A percentile compares a stretch with the other conserved stretches of the same genome.
These are phyloP conservation scores for Saccharum hybrid DNA, from an alignment of 202 grass and related monocot genomes.

Conservation along the genomic window DNA sequence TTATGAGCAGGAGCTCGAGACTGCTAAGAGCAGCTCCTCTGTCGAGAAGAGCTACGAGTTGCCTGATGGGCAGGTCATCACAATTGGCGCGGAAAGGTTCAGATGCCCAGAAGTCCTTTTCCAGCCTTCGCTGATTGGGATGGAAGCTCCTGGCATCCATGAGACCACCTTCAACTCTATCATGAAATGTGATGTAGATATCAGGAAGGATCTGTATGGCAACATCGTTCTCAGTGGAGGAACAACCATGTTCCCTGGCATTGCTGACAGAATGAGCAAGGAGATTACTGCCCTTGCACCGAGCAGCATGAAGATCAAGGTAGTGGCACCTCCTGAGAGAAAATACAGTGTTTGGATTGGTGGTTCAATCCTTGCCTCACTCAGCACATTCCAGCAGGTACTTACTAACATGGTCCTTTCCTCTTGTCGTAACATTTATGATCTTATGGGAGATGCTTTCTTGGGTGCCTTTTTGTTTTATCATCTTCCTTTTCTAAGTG, in stretches of 20 bases:
- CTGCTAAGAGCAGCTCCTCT: slow-evolving; percentile 66
- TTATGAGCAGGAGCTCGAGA: slow-evolving; percentile 69
- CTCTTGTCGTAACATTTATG: neutral
- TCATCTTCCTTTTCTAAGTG: neutral
- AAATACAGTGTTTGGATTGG: slow-evolving; percentile 85
- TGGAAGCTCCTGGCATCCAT: slow-evolving; percentile 71
- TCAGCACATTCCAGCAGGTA: slow-evolving; percentile 87
- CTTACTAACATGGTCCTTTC: neutral
- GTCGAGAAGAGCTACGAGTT: slow-evolving; percentile 73
- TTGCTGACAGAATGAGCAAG: slow-evolving; percentile 86
- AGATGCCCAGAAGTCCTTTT: slow-evolving; percentile 77
- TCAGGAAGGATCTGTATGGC: slow-evolving; percentile 58
- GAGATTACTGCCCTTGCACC: slow-evolving; percentile 76
- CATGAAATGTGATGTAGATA: slow-evolving; percentile 78
- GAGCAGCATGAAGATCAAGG: slow-evolving; percentile 81
- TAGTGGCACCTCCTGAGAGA: slow-evolving; percentile 75
- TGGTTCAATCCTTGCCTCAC: slow-evolving; percentile 76
- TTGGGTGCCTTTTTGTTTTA: neutral
- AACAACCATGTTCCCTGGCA: slow-evolving; percentile 84
- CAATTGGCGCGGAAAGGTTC: slow-evolving; percentile 73
- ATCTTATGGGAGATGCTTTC: neutral
- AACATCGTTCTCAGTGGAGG: slow-evolving; percentile 86
- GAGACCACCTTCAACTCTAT: slow-evolving; percentile 86
- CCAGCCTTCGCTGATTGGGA: slow-evolving; percentile 74
- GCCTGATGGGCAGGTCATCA: slow-evolving; percentile 79